phyloP scores from a whole-genome alignment of 1,139 yeast species.

The Blastobotrys raffinosifermentans region DNA sequence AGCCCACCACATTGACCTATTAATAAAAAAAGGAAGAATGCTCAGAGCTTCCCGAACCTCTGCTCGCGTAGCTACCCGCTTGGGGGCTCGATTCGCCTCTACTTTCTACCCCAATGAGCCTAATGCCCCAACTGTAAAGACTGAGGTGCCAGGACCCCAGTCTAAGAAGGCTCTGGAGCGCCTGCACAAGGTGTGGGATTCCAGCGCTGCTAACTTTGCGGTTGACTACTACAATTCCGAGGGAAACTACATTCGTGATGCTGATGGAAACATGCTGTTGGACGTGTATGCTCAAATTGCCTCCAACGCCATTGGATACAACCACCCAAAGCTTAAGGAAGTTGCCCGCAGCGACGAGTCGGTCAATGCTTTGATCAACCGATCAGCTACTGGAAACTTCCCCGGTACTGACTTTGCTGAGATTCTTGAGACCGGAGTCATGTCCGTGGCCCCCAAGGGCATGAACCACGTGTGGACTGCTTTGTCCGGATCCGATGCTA shows the following conservation, averaged over 20 bases:
- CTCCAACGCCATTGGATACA: conserved; percentile 73
- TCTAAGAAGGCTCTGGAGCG: conserved; percentile 42
- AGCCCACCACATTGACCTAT: too few relatives aligned
- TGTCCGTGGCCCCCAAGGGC: conserved; percentile 26
- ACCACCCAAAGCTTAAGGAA: conserved; percentile 61
- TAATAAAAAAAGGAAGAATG: too few relatives aligned
- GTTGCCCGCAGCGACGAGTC: conserved; percentile 60
- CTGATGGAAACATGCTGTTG: conserved; percentile 60
- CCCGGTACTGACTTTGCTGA: conserved; percentile 58
- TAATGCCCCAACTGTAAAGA: conserved; percentile 46
- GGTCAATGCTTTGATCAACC: conserved; percentile 62
- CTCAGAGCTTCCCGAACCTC: conserved; percentile 13
- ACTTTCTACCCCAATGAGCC: conserved; percentile 57
- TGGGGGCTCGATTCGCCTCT: neutral
- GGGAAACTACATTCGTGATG: conserved; percentile 70
- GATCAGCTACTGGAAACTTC: conserved; percentile 76
- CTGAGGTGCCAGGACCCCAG: conserved; percentile 61
- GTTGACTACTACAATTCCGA: conserved; percentile 62
- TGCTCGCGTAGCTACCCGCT: conserved; percentile 27
- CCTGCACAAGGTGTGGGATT: conserved; percentile 53
- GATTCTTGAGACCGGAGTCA: conserved; percentile 45
- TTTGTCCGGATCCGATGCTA: conserved; percentile 77
- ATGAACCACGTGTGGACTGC: conserved; percentile 54
- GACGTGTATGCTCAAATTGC: conserved; percentile 78
- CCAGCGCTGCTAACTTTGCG: conserved; percentile 60